phyloP scores from a whole-genome alignment of 805 yeast species.

The Candida boleticola region DNA sequence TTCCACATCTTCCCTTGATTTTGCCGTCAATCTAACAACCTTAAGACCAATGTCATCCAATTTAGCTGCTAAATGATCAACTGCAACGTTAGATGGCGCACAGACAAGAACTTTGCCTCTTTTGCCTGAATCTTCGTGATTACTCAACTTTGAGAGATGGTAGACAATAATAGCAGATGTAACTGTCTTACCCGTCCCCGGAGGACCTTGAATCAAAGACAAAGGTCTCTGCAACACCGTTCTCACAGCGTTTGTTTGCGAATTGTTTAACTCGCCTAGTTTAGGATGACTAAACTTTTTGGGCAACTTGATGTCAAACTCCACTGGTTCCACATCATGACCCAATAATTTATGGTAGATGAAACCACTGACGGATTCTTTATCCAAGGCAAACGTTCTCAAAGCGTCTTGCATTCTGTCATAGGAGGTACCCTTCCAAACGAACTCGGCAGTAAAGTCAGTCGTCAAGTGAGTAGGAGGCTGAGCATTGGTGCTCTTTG shows the following conservation, averaged over 20 bases:
- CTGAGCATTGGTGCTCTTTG: slow-evolving; percentile 20
- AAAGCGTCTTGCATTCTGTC: slow-evolving; percentile 82
- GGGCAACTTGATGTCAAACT: slow-evolving; percentile 63
- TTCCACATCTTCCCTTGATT: slow-evolving; percentile 77
- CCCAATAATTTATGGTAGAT: slow-evolving; percentile 80
- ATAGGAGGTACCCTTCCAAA: slow-evolving; percentile 85
- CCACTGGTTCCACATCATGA: slow-evolving; percentile 64
- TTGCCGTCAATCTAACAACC: slow-evolving; percentile 77
- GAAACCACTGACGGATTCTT: slow-evolving; percentile 67
- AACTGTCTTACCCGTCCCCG: slow-evolving; percentile 85
- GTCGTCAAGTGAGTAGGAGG: slow-evolving; percentile 62
- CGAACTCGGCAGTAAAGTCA: slow-evolving; percentile 80
- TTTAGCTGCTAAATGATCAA: slow-evolving; percentile 82
- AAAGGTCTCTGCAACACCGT: slow-evolving; percentile 68
- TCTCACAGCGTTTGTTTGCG: slow-evolving; percentile 77
- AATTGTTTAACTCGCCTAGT: slow-evolving; percentile 67
- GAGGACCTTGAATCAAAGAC: slow-evolving; percentile 86
- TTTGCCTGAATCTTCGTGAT: neutral
- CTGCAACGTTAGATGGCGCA: slow-evolving; percentile 96
- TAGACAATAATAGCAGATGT: slow-evolving; percentile 87
- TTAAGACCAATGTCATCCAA: slow-evolving; percentile 67
- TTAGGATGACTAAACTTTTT: slow-evolving; percentile 59
- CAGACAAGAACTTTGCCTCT: slow-evolving; percentile 75
- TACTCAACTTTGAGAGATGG: slow-evolving; percentile 60
- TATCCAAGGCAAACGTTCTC: slow-evolving; percentile 64